Conservation (phyloP, 768 basidiomycete genomes). For the Dendrothele bispora region DNA sequence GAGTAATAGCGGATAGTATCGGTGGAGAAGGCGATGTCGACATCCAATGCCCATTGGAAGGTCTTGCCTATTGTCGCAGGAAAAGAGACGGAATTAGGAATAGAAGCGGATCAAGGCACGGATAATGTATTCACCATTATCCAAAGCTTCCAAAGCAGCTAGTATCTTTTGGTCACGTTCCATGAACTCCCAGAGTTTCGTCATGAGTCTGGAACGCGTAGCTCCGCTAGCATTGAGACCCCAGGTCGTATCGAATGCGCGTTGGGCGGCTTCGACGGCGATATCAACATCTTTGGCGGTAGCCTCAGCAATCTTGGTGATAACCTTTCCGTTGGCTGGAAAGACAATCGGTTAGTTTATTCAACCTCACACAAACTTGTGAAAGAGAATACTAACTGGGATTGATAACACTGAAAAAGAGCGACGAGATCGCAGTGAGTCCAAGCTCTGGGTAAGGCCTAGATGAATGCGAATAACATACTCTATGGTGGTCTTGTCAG, state of each 20-base stretch:
- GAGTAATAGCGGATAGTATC: slow-evolving; percentile 46
- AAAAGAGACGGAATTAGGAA: not conserved
- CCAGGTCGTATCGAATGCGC: slow-evolving; percentile 37
- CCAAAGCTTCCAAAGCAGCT: slow-evolving; percentile 45
- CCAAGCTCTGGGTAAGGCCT: slow-evolving; percentile 22
- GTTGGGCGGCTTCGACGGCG: slow-evolving; percentile 62
- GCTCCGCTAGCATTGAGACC: slow-evolving; percentile 38
- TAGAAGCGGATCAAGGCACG: too few species aligned
- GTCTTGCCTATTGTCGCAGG: slow-evolving; percentile 24
- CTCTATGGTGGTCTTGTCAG: slow-evolving; percentile 59
- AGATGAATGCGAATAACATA: slow-evolving; percentile 29
- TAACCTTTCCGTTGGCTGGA: slow-evolving; percentile 57
- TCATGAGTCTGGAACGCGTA: slow-evolving; percentile 36
- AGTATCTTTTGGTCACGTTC: slow-evolving; percentile 43
- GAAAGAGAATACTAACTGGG: slow-evolving; percentile 25
- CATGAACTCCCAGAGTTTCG: slow-evolving; percentile 48
- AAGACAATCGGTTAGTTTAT: slow-evolving; percentile 5
- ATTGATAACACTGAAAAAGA: slow-evolving; percentile 47
- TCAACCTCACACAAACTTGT: not conserved
- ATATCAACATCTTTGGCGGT: slow-evolving; percentile 60
- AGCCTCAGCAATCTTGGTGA: slow-evolving; percentile 51
- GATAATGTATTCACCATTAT: slow-evolving; percentile 31
- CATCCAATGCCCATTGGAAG: slow-evolving; percentile 12
- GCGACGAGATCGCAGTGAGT: not conserved
- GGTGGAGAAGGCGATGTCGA: slow-evolving; percentile 24